Evolutionary conservation across 306 rosid species (phyloP).

Genomic region (Nissolia schottii): DNA sequence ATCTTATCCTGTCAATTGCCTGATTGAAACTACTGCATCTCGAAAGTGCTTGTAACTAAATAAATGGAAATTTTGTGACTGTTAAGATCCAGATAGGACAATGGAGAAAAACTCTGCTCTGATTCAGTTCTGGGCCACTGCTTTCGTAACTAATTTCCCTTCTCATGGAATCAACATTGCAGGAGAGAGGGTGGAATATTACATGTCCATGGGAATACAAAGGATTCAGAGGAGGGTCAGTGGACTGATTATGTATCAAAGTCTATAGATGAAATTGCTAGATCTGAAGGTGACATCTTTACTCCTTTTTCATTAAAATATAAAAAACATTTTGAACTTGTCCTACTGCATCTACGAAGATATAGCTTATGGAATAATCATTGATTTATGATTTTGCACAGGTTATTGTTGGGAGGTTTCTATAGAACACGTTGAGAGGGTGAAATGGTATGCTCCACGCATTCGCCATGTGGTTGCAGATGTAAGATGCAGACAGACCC

Average conservation of each 20-base stretch:
- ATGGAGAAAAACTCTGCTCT: neutral
- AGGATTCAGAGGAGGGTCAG: conserved; percentile 62
- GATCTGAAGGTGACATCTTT: conserved; percentile 58
- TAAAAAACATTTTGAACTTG: neutral
- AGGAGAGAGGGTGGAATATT: conserved; percentile 82
- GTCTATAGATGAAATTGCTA: conserved; percentile 62
- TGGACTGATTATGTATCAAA: conserved; percentile 58
- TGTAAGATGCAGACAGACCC: conserved; percentile 58
- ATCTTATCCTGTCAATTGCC: neutral
- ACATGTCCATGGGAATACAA: conserved; percentile 77
- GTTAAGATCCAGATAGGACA: neutral
- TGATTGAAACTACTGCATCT: neutral
- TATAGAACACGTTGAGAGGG: conserved; percentile 76
- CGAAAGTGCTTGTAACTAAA: neutral
- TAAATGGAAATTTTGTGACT: neutral
- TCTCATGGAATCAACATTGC: conserved; percentile 30
- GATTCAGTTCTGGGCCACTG: neutral
- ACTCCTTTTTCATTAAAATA: neutral
- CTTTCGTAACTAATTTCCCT: neutral
- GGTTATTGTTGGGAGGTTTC: conserved; percentile 78
- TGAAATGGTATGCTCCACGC: conserved; percentile 95
- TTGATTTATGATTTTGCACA: conserved; percentile 26
- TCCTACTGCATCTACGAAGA: neutral
- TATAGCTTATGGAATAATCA: neutral
- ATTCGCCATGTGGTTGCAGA: conserved; percentile 86